phyloP scores from a whole-genome alignment of 352 stramenopile species.

The Chrysophaeum taylorii region DNA sequence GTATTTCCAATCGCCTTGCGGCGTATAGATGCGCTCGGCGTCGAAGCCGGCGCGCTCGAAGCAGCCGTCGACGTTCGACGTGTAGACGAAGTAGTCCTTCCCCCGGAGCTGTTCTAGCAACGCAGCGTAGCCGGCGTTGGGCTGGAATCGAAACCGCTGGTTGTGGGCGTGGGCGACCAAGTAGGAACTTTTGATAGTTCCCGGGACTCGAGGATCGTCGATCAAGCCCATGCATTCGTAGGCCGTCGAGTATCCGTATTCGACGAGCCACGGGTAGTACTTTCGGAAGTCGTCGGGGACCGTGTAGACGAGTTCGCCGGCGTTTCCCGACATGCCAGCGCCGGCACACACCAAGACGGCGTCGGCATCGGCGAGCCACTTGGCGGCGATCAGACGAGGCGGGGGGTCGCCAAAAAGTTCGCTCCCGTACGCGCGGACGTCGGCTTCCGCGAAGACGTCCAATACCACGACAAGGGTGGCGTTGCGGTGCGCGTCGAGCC shows the following conservation, averaged over 20 bases:
- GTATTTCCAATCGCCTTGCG: conserved; percentile 53
- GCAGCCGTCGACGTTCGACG: conserved; percentile 56
- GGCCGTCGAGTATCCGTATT: conserved; percentile 48
- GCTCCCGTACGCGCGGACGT: conserved; percentile 47
- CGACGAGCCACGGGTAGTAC: conserved; percentile 43
- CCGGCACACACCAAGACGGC: conserved; percentile 51
- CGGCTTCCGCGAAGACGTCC: conserved; percentile 53
- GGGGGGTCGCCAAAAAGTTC: too few species aligned
- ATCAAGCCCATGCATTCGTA: conserved; percentile 50
- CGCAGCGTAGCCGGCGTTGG: conserved; percentile 43
- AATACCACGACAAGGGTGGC: conserved; percentile 50
- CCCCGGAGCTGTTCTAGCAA: conserved; percentile 42
- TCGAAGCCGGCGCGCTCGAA: conserved; percentile 61
- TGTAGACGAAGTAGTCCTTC: conserved; percentile 51
- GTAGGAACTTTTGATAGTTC: conserved; percentile 48
- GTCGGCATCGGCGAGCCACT: conserved; percentile 44
- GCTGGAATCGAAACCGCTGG: conserved; percentile 48
- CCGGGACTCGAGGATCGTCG: conserved; percentile 32
- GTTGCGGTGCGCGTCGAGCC: conserved; percentile 39
- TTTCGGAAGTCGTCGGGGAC: conserved; percentile 51
- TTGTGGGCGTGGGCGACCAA: conserved; percentile 54
- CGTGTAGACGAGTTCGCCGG: conserved; percentile 58
- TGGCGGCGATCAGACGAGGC: conserved; percentile 25
- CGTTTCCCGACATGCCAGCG: conserved; percentile 50
- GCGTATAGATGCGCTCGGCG: conserved; percentile 46